Conservation (phyloP, 768 basidiomycete species). For the Tephrocybe sp. region DNA sequence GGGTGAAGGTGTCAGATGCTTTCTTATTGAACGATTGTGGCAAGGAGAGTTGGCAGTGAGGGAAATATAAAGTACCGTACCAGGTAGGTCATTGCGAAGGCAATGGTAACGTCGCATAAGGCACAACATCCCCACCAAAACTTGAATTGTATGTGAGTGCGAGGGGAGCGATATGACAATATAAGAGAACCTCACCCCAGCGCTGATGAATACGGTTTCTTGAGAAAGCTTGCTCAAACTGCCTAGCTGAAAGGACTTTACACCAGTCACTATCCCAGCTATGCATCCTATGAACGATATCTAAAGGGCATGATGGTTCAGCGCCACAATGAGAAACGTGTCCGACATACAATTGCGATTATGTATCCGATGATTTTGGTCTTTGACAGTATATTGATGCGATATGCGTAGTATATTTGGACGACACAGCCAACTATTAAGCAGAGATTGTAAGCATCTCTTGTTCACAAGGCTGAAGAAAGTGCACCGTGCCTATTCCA, state of each 20-base stretch:
- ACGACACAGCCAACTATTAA: slow-evolving; percentile 29
- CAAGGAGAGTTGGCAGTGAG: neutral
- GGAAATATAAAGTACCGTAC: slow-evolving; percentile 11
- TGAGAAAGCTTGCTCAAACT: slow-evolving; percentile 19
- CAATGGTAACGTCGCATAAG: slow-evolving; percentile 27
- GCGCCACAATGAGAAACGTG: neutral
- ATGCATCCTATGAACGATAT: slow-evolving; percentile 18
- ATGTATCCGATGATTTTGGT: slow-evolving; percentile 17
- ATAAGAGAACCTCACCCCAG: slow-evolving; percentile 12
- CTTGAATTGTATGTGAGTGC: slow-evolving; percentile 5
- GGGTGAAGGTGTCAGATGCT: neutral
- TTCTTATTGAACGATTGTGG: neutral
- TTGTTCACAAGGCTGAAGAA: neutral
- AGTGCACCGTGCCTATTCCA: slow-evolving; percentile 23
- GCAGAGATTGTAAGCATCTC: neutral
- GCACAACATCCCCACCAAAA: slow-evolving; percentile 26
- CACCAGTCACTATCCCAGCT: slow-evolving; percentile 21
- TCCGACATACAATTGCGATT: slow-evolving; percentile 16
- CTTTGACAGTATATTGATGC: slow-evolving; percentile 28
- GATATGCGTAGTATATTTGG: slow-evolving; percentile 32
- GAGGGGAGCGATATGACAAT: neutral
- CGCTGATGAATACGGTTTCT: slow-evolving; percentile 18
- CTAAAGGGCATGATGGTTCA: slow-evolving; percentile 5
- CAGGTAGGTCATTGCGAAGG: slow-evolving; percentile 25
- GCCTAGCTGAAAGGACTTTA: slow-evolving; percentile 19